Evolutionary conservation across 192 early-diverging fungal genomes (phyloP), one percentile per base, ranked within the genome.

Genomic region (Spizellomyces punctatus): DNA sequence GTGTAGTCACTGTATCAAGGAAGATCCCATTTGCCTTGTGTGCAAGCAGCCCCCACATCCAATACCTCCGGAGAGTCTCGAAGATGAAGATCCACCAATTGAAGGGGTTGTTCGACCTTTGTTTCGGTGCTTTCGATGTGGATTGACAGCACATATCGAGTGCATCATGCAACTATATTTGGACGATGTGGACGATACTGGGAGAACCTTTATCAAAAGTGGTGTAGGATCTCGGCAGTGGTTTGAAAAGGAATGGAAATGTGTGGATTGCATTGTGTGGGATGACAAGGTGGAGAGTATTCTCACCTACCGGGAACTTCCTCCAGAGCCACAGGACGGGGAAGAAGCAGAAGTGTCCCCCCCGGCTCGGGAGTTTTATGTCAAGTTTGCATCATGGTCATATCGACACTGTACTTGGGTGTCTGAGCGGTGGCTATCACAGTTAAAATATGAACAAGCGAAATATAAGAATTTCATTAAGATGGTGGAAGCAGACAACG

Each of bases 391-490:
- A 59, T 50, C 63, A 17, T 49, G 55, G 6, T 76, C 79, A 12
- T 68, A 82, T 65, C 72, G 74, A 16, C 71, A 78, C 46, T 72
- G 74, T 66, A 67, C 50, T n/a, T 85, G 84, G 81, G 81, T 83
- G 47, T 59, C 78, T 22, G 82, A 66, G 46, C 55, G 72, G 2
- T 85, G 84, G 84, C 17, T 83, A 1, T 55, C 63, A 22, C 52
- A 59, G 1, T 46, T 76, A 21, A 63, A 80, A 5, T 52, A 55
- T 5, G 65, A 60, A 36, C 12, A 45, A 16, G 8, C 3, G 27
- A 79, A 75, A 47, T 66, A 72, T 5, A 46, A 57, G 4, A 52
- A 10, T 12, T 85, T 84, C 59, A 36, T 61, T 64, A 59, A 12
- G 10, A 59, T 10, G 17, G 74, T 73, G 57, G 73, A 57, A 52